Percentiles rank a stretch among this genome's conserved stretches.
Conservation (phyloP, 2,329 filamentous ascomycete species). For the Lecanosticta acicola region DNA sequence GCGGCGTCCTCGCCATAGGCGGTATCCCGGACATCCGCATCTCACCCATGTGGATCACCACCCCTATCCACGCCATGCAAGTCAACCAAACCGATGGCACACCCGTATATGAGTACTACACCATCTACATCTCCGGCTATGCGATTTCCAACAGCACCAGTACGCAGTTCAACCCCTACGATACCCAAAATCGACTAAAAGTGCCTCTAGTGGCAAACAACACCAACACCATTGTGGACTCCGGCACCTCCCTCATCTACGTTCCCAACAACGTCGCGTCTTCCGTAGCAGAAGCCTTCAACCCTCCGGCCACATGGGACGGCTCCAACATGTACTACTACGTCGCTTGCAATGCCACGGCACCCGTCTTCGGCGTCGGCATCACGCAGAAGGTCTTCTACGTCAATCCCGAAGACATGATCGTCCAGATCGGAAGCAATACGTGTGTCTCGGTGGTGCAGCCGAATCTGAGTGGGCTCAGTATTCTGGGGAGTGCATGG, state of each 20-base stretch:
- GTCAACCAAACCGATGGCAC: conserved; percentile 24
- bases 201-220: conserved; percentile 21
- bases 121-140: conserved; percentile 33
- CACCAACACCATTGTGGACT: conserved; percentile 43
- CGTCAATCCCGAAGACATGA: conserved; percentile 28
- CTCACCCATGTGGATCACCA: conserved; percentile 31
- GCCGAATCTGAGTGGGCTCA: conserved; percentile 29
- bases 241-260: conserved; percentile 40
- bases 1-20: conserved; percentile 46
- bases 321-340: conserved; percentile 30
- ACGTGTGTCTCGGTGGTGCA: conserved; percentile 34
- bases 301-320: conserved; percentile 37
- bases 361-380: conserved; percentile 39
- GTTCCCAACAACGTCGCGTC: conserved; percentile 35
- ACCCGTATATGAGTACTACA: conserved; percentile 37
- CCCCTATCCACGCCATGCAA: conserved; percentile 32
- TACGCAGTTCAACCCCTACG: conserved; percentile 23
- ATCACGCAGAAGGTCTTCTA: conserved; percentile 35
- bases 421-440: conserved; percentile 18
- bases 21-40: conserved; percentile 44
- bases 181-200: conserved; percentile 18
- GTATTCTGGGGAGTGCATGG: conserved; percentile 45
- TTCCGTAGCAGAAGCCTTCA: conserved; percentile 39
- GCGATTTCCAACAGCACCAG: conserved; percentile 19
- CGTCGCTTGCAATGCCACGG: conserved; percentile 39